Evolutionary conservation across 1,139 yeast species (phyloP).

Genomic region (Diutina siamensis): DNA sequence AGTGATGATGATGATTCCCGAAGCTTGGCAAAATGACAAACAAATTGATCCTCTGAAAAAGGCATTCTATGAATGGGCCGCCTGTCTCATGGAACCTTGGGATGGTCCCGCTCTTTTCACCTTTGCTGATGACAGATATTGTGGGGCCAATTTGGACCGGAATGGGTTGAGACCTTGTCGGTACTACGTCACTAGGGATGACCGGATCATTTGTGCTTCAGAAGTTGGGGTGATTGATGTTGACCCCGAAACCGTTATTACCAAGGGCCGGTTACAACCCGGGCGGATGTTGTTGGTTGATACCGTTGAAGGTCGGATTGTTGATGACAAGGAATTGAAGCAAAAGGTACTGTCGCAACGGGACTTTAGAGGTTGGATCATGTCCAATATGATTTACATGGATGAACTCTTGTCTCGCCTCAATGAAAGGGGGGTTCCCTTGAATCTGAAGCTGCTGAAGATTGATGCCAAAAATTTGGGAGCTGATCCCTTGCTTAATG

Average conservation of each 20-base stretch:
- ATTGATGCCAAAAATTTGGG: constrained; percentile 11
- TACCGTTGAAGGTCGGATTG: constrained; percentile 84
- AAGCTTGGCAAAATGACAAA: constrained; percentile 90
- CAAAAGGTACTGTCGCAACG: constrained; percentile 68
- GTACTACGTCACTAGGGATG: constrained; percentile 89
- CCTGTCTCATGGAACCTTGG: constrained; percentile 99
- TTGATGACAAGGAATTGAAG: constrained; percentile 86
- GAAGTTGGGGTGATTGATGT: constrained; percentile 96
- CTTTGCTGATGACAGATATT: constrained; percentile 93
- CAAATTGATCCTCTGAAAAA: constrained; percentile 81
- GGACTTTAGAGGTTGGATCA: constrained; percentile 90
- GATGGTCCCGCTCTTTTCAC: constrained; percentile 98
- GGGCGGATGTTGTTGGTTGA: constrained; percentile 95
- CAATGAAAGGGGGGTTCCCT: constrained; percentile 32
- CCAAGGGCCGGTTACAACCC: constrained; percentile 91
- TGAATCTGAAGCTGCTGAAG: constrained; percentile 8
- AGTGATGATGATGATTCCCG: constrained; percentile 93
- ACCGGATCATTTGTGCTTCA: constrained; percentile 93
- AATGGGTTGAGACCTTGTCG: constrained; percentile 98
- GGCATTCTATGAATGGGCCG: constrained; percentile 99
- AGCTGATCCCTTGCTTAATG: constrained; percentile 64
- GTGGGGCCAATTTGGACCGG: constrained; percentile 97
- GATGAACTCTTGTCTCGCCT: constrained; percentile 60
- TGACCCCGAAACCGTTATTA: constrained; percentile 70
- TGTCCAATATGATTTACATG: constrained; percentile 75